phyloP scores from a whole-genome alignment of 2,329 filamentous ascomycete species.

The Hyphodiscus sp. region DNA sequence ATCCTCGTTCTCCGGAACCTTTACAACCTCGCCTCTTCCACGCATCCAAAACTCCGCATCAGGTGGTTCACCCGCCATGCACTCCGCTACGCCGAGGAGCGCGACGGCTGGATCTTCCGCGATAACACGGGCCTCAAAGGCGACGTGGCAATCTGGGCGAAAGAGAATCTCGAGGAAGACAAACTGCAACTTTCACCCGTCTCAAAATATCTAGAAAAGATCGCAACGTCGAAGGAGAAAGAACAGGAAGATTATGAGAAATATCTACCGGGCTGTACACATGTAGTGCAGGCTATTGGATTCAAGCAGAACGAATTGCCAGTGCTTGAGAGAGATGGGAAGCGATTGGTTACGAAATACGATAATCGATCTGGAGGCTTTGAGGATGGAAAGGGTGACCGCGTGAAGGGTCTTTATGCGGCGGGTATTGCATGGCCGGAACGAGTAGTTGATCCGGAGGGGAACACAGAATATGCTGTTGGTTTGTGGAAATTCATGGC shows the following conservation, averaged over 20 bases:
- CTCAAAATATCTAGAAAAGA: conserved; percentile 24
- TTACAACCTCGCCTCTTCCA: conserved; percentile 42
- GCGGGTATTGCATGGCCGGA: conserved; percentile 61
- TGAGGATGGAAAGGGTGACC: conserved; percentile 35
- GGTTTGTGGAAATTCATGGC: conserved; percentile 63
- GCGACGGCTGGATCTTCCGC: conserved; percentile 56
- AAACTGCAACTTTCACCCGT: conserved; percentile 32
- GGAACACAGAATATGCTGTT: conserved; percentile 55
- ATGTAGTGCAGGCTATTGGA: conserved; percentile 54
- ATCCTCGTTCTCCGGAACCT: conserved; percentile 58
- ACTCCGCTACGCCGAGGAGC: conserved; percentile 54
- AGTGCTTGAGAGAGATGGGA: conserved; percentile 31
- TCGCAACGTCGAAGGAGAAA: conserved; percentile 22
- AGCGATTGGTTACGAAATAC: conserved; percentile 24
- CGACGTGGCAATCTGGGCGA: conserved; percentile 52
- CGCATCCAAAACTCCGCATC: conserved; percentile 47
- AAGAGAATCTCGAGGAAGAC: conserved; percentile 49
- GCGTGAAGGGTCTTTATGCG: conserved; percentile 48
- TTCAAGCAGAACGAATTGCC: conserved; percentile 47
- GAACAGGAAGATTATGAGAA: conserved; percentile 40
- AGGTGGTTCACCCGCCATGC: conserved; percentile 58
- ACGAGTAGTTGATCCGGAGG: conserved; percentile 51
- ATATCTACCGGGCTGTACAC: conserved; percentile 43
- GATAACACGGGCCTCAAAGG: conserved; percentile 63
- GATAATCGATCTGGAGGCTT: conserved; percentile 39